Conservation (phyloP, 495 filamentous ascomycete species). For the Opeltia flavorubescens region DNA sequence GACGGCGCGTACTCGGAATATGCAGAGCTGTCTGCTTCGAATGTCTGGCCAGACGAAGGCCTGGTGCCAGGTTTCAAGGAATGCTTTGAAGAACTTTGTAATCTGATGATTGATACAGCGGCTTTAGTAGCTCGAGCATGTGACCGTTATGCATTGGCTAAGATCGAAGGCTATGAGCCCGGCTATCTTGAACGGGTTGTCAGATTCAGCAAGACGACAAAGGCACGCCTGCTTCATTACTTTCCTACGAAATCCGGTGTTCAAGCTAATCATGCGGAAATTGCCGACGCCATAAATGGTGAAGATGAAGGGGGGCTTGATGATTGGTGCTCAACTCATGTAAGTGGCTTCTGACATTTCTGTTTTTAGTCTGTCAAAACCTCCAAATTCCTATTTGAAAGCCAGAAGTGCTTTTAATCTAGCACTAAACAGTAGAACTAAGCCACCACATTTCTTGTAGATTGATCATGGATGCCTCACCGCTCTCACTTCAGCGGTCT, state of each 20-base stretch:
- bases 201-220: constrained; percentile 69
- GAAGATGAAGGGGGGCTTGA: constrained; percentile 44
- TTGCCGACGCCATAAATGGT: constrained; percentile 8
- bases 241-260: constrained; percentile 46
- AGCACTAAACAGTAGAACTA: too few relatives aligned
- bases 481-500: constrained; percentile 90
- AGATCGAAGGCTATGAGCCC: constrained; percentile 57
- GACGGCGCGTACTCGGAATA: constrained; percentile 43
- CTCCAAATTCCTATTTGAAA: not conserved
- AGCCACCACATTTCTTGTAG: not conserved
- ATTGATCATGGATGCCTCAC: constrained; percentile 69
- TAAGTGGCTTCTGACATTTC: constrained; percentile 33
- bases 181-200: constrained; percentile 83
- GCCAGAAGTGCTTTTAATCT: too few relatives aligned
- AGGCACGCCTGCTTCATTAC: constrained; percentile 88
- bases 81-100: constrained; percentile 63
- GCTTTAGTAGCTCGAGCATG: constrained; percentile 76
- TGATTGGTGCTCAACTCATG: constrained; percentile 91
- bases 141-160: constrained; percentile 66
- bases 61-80: constrained; percentile 58
- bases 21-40: constrained; percentile 53
- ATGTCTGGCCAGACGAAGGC: constrained; percentile 66
- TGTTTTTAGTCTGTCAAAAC: not conserved
- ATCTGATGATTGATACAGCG: constrained; percentile 75
- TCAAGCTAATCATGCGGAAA: constrained; percentile 1